phyloP scores from a whole-genome alignment of 305 asterid species.

The Solanum hybrid region DNA sequence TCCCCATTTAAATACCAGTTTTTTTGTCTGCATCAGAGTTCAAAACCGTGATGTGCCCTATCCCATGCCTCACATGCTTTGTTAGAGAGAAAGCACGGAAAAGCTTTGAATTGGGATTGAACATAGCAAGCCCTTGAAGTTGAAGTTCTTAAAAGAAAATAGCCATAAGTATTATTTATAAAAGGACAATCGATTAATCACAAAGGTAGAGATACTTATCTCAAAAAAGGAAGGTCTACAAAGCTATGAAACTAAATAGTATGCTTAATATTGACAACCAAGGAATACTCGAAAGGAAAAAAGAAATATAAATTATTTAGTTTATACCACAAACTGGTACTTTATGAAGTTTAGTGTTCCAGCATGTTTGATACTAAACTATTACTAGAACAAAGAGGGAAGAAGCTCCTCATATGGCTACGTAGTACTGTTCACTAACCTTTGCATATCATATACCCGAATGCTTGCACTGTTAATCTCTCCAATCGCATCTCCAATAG shows the following conservation, averaged over 20 bases:
- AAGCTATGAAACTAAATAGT: neutral
- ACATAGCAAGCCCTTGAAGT: neutral
- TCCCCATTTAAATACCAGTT: neutral
- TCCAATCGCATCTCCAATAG: slow-evolving; percentile 93
- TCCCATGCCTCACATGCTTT: neutral
- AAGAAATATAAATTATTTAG: neutral
- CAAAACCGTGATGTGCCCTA: neutral
- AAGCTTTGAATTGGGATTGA: neutral
- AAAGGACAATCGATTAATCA: neutral
- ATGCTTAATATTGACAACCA: neutral
- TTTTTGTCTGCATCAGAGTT: neutral
- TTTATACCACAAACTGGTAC: neutral
- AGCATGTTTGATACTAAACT: neutral
- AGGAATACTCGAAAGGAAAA: neutral
- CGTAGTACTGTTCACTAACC: slow-evolving; percentile 30
- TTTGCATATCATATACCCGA: slow-evolving; percentile 90
- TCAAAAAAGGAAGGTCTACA: neutral
- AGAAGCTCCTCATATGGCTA: neutral
- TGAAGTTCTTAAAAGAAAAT: neutral
- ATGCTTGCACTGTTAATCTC: slow-evolving; percentile 59
- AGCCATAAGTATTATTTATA: neutral
- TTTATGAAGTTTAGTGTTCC: neutral
- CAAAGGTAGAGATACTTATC: neutral
- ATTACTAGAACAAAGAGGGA: neutral
- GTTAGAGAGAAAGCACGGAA: neutral